A percentile compares a stretch with the other conserved stretches of the same genome.
These are phyloP conservation scores for Penicillium maclennaniae DNA, from an alignment of 495 filamentous ascomycete genomes.

Conservation along the genomic window DNA sequence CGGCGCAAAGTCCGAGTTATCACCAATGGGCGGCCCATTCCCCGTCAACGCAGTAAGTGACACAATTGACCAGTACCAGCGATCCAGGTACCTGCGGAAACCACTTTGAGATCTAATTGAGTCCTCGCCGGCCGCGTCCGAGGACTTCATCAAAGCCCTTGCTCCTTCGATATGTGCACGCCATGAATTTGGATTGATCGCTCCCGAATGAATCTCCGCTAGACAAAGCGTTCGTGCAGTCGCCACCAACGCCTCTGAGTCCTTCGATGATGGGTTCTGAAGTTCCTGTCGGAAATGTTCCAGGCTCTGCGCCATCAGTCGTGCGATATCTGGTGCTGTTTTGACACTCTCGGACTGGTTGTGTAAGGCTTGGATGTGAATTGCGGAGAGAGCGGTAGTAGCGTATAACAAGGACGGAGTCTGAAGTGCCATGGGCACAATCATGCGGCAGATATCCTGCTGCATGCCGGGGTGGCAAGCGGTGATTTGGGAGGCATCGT, in stretches of 20 bases:
- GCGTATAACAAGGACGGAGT: slow-evolving; percentile 45
- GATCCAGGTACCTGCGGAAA: slow-evolving; percentile 42
- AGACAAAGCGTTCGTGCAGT: slow-evolving; percentile 47
- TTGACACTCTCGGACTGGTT: slow-evolving; percentile 44
- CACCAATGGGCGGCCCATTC: slow-evolving; percentile 44
- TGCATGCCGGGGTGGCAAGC: slow-evolving; percentile 46
- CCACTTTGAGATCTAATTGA: slow-evolving; percentile 31
- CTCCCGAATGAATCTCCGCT: slow-evolving; percentile 47
- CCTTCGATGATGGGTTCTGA: slow-evolving; percentile 33
- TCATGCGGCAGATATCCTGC: slow-evolving; percentile 44
- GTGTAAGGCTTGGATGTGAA: slow-evolving; percentile 42
- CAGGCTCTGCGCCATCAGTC: slow-evolving; percentile 42
- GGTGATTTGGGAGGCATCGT: slow-evolving; percentile 45
- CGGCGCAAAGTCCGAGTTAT: slow-evolving; percentile 16
- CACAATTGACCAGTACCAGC: slow-evolving; percentile 47
- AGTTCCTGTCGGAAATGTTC: slow-evolving; percentile 45
- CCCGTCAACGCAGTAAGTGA: slow-evolving; percentile 45
- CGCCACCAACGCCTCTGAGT: slow-evolving; percentile 41
- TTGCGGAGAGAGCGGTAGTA: slow-evolving; percentile 46
- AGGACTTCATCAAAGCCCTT: slow-evolving; percentile 38
- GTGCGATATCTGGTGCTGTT: slow-evolving; percentile 42
- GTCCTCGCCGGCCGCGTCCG: slow-evolving; percentile 24
- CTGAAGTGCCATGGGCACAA: slow-evolving; percentile 46
- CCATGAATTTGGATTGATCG: slow-evolving; percentile 46
- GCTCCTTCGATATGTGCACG: slow-evolving; percentile 46